Evolutionary conservation across 1,139 yeast genomes (phyloP).

Genomic region (Candida mesenterica): DNA sequence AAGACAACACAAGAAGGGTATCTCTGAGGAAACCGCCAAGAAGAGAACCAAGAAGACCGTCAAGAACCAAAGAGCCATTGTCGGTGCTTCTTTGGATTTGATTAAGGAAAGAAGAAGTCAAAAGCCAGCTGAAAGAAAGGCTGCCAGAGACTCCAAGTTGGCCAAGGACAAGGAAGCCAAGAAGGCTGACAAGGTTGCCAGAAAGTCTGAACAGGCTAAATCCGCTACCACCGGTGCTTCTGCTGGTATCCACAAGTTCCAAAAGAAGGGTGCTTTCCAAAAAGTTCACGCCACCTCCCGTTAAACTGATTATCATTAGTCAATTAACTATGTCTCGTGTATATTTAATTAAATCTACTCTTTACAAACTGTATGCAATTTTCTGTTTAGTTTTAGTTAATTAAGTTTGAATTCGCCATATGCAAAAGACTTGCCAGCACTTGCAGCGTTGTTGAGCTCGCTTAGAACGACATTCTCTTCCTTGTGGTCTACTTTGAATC

Average conservation of each 20-base stretch:
- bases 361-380: not conserved
- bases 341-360: conserved; percentile 13
- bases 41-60: conserved; percentile 97
- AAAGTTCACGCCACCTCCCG: conserved; percentile 96
- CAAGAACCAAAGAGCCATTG: conserved; percentile 98
- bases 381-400: not conserved
- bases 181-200: conserved; percentile 90
- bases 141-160: conserved; percentile 90
- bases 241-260: conserved; percentile 72
- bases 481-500: conserved; percentile 20
- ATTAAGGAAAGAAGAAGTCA: conserved; percentile 96
- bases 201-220: conserved; percentile 93
- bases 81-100: conserved; percentile 98
- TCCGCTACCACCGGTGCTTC: conserved; percentile 70
- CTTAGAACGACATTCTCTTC: conserved; percentile 30
- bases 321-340: conserved; percentile 12
- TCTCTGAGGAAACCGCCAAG: conserved; percentile 96
- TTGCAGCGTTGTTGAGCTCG: conserved; percentile 15
- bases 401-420: conserved; percentile 35
- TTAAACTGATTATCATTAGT: conserved; percentile 43
- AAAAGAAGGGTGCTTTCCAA: conserved; percentile 93
- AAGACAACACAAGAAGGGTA: conserved; percentile 99
- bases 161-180: conserved; percentile 93
- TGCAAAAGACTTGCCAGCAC: conserved; percentile 26
- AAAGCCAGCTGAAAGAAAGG: conserved; percentile 98